These are phyloP conservation scores for Carex littledalei DNA, from an alignment of 176 grass and related monocot genomes.

Conservation along the genomic window DNA sequence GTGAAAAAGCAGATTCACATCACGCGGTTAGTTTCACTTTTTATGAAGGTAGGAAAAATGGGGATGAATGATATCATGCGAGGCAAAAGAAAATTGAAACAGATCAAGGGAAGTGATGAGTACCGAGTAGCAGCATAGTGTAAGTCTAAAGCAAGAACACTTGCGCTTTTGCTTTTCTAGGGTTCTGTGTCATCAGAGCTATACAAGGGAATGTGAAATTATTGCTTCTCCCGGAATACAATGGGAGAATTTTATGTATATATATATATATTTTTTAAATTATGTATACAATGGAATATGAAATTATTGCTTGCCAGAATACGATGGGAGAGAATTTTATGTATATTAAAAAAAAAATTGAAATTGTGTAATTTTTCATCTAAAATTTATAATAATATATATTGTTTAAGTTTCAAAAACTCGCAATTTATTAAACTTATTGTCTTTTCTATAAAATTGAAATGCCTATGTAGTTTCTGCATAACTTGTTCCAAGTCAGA, in stretches of 20 bases:
- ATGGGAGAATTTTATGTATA: too few relatives aligned
- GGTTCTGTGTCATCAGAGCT: conserved; percentile 10
- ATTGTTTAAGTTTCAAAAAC: too few relatives aligned
- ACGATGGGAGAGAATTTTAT: not conserved
- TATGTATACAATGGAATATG: not conserved
- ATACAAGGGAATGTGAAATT: conserved; percentile 2
- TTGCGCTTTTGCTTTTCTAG: conserved; percentile 15
- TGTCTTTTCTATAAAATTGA: too few relatives aligned
- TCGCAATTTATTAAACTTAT: too few relatives aligned
- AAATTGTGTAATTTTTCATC: too few relatives aligned
- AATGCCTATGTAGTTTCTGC: too few relatives aligned
- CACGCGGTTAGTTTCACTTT: conserved; percentile 10
- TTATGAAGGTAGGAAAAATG: not conserved
- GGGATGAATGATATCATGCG: not conserved
- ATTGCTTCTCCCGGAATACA: not conserved
- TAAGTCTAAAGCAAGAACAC: conserved; percentile 11
- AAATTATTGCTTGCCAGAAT: too few relatives aligned
- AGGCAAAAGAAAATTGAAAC: not conserved
- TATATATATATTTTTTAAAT: too few relatives aligned
- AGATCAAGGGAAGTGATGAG: not conserved
- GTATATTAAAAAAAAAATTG: too few relatives aligned
- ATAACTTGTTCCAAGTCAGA: too few relatives aligned
- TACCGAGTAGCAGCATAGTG: not conserved
- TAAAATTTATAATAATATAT: too few relatives aligned
- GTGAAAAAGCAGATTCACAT: not conserved